phyloP scores from a whole-genome alignment of 2,329 filamentous ascomycete species.

The Aspergillus sp. region DNA sequence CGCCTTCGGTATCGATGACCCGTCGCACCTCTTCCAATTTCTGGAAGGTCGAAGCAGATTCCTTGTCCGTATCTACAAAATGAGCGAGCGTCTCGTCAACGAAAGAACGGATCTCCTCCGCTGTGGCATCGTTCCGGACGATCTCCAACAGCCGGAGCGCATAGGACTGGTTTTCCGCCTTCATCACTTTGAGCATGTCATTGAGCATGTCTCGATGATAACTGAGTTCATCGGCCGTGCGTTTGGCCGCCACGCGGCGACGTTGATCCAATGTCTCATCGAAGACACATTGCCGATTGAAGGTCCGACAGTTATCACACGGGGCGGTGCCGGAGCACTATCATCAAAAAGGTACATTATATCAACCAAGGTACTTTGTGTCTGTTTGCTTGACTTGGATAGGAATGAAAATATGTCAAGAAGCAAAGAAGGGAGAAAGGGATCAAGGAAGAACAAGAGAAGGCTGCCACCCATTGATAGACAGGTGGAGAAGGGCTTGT shows the following conservation, averaged over 20 bases:
- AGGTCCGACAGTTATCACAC: conserved; percentile 40
- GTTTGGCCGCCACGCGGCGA: conserved; percentile 40
- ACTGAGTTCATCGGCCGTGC: conserved; percentile 40
- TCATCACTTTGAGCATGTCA: conserved; percentile 36
- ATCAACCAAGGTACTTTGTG: neutral
- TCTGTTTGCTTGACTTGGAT: neutral
- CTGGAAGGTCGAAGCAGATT: conserved; percentile 18
- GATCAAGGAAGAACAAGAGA: neutral
- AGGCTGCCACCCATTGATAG: too few relatives aligned
- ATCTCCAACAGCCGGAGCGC: conserved; percentile 32
- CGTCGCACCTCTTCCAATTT: conserved; percentile 30
- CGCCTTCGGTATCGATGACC: conserved; percentile 31
- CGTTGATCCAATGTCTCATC: conserved; percentile 61
- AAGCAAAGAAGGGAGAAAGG: neutral
- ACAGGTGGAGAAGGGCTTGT: too few relatives aligned
- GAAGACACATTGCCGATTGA: conserved; percentile 48
- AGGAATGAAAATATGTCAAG: neutral
- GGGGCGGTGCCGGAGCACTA: conserved; percentile 40
- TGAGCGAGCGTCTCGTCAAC: conserved; percentile 31
- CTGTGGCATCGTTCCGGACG: conserved; percentile 34
- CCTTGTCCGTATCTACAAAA: conserved; percentile 16
- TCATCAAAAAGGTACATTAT: neutral
- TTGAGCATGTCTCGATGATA: conserved; percentile 41
- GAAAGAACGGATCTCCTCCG: conserved; percentile 37
- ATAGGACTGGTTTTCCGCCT: conserved; percentile 31